Base-by-base conservation (phyloP, 306 rosid genomes). In the Vigna mungo region DNA sequence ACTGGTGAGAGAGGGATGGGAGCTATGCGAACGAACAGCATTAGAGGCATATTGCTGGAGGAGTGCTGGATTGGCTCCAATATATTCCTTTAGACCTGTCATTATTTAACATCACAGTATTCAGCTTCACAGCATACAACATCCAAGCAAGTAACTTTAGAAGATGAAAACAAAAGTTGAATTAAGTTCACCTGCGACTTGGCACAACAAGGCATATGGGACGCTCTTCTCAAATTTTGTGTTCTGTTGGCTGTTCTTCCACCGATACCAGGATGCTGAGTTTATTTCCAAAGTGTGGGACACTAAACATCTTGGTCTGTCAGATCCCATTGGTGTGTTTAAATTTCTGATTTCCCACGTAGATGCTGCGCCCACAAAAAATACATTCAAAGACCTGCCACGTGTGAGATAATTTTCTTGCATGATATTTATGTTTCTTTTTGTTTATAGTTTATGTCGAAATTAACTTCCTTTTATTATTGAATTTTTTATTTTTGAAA, bases 271-370 rank as follows among this genome's bases (percentile, higher is more conserved):
- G 49, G 87, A 81, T 54, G 84, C 79, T 18, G 94, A 84, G 69
- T 87, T 69, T 63, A 95, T 95, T 92, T 95, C 98, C 54, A 95
- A 82, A 72, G 90, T 95, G 84, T 95, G 98, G 11, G 93, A 88
- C 77, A 95, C 90, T 56, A 95, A 86, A 85, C 97, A 92, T 75
- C 80, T 88, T 66, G 92, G 86, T 59, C 75, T 61, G 54, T 72
- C 80, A 60, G 91, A 84, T 77, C 90, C 97, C 89, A 86, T 87
- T 23, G 97, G 83, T 2, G 87, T 81, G 81, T 89, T 95, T 80
- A 95, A 85, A 81, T 80, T 76, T 85, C 92, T 85, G 39, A 95
- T 82, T 86, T 95, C 98, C 98, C 97, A 95, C 32, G 93, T 90
- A 63, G 98, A 95, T 75, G 98, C 98, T 95, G 78, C 79, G 72